phyloP scores from a whole-genome alignment of 1,284 basidiomycete species.

The Ganoderma multipileum region DNA sequence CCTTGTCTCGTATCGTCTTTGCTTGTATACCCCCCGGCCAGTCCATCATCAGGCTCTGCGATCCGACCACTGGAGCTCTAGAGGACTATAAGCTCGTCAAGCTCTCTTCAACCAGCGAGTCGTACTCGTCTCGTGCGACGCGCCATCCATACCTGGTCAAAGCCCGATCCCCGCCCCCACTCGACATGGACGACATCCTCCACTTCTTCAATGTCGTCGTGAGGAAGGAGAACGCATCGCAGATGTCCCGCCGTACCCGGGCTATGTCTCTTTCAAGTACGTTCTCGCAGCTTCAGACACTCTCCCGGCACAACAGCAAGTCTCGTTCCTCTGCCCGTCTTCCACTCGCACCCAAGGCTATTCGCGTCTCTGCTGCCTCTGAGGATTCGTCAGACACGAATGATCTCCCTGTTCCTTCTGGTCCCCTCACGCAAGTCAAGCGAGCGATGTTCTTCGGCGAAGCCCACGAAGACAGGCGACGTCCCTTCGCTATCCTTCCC shows the following conservation, averaged over 20 bases:
- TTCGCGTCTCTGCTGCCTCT: background rate
- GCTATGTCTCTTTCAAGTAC: background rate
- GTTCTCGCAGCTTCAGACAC: background rate
- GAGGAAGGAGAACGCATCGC: slow-evolving; percentile 4
- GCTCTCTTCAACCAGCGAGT: slow-evolving; percentile 5
- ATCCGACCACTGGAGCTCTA: slow-evolving; percentile 21
- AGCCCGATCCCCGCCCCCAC: background rate
- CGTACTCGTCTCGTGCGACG: background rate
- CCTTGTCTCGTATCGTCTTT: slow-evolving; percentile 23
- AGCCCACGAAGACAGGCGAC: background rate
- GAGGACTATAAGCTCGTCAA: slow-evolving; percentile 25
- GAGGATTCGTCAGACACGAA: background rate
- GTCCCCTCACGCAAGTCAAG: slow-evolving; percentile 4
- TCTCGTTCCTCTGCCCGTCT: background rate
- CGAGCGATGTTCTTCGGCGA: slow-evolving; percentile 1
- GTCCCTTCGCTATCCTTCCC: slow-evolving; percentile 8
- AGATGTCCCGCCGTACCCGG: background rate
- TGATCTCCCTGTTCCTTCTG: background rate
- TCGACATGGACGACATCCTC: slow-evolving; percentile 4
- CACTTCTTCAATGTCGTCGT: background rate
- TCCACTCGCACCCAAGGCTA: background rate
- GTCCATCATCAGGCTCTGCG: slow-evolving; percentile 21
- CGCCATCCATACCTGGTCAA: background rate
- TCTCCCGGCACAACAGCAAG: slow-evolving; percentile 3
- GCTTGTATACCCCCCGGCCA: slow-evolving; percentile 16